A percentile compares a stretch with the other conserved stretches of the same genome.
phyloP scores from a whole-genome alignment of 2,329 filamentous ascomycete genomes.

The Colletotrichum siamense region DNA sequence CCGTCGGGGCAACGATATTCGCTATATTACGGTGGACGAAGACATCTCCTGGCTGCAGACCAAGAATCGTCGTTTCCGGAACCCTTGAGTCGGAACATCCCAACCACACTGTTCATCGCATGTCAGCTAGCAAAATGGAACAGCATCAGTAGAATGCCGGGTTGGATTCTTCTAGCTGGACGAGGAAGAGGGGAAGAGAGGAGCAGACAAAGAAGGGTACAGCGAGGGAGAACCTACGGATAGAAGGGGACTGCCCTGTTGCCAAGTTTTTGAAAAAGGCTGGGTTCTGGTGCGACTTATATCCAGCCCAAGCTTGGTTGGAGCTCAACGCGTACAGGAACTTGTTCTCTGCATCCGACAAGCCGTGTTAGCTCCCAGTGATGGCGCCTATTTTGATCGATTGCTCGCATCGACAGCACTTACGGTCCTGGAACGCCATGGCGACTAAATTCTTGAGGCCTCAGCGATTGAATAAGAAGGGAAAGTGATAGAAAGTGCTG shows the following conservation, averaged over 20 bases:
- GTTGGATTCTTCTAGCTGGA: neutral
- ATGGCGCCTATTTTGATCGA: neutral
- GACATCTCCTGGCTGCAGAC: conserved; percentile 81
- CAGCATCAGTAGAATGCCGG: neutral
- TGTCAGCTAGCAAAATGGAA: neutral
- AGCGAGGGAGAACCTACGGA: conserved; percentile 45
- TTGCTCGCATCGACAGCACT: neutral
- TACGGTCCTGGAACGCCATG: conserved; percentile 19
- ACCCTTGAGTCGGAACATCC: conserved; percentile 87
- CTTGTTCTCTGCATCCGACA: conserved; percentile 50
- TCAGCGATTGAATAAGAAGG: neutral
- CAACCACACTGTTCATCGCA: conserved; percentile 69
- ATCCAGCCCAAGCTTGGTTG: conserved; percentile 74
- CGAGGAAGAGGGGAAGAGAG: neutral
- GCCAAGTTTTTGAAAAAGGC: conserved; percentile 73
- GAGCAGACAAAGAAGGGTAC: neutral
- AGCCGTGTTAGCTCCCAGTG: neutral
- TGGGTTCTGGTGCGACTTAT: conserved; percentile 69
- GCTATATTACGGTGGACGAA: conserved; percentile 93
- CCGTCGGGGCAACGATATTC: conserved; percentile 78
- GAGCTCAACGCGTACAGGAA: conserved; percentile 69
- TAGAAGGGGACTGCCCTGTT: conserved; percentile 68
- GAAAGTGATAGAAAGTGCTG: neutral
- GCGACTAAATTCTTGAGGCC: neutral
- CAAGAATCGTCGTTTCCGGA: conserved; percentile 82